Percentiles rank a stretch among this genome's conserved stretches.
Conservation (phyloP, 805 yeast genomes). For the Torulaspora quercuum region DNA sequence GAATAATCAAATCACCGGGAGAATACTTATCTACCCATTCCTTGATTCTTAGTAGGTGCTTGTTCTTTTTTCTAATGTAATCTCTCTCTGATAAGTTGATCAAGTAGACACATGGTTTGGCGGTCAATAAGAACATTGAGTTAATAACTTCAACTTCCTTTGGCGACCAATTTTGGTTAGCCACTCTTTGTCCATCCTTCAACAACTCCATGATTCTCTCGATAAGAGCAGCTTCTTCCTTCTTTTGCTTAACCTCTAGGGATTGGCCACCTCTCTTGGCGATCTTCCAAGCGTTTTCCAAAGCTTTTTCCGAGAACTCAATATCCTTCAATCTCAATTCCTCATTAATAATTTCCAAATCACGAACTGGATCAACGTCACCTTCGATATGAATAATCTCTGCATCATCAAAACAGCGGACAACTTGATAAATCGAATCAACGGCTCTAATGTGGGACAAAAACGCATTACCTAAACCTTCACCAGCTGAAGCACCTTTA, state of each 20-base stretch:
- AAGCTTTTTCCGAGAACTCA: conserved; percentile 84
- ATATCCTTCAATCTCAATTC: conserved; percentile 96
- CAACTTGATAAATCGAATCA: conserved; percentile 97
- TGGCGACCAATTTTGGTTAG: conserved; percentile 80
- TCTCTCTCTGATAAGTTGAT: conserved; percentile 88
- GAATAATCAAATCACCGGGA: conserved; percentile 87
- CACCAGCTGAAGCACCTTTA: conserved; percentile 94
- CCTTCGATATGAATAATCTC: conserved; percentile 97
- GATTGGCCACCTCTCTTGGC: conserved; percentile 87
- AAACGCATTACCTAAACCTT: conserved; percentile 97
- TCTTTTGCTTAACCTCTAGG: conserved; percentile 82
- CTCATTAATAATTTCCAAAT: conserved; percentile 83
- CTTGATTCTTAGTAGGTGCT: conserved; percentile 74
- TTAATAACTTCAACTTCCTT: conserved; percentile 92
- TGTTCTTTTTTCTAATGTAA: conserved; percentile 83
- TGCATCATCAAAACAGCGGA: conserved; percentile 95
- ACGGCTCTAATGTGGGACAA: conserved; percentile 95
- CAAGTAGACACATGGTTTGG: conserved; percentile 91
- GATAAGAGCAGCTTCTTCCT: conserved; percentile 76
- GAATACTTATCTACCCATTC: conserved; percentile 71
- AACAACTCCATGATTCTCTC: conserved; percentile 69
- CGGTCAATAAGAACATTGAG: conserved; percentile 80
- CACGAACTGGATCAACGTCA: conserved; percentile 93
- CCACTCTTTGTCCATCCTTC: conserved; percentile 83
- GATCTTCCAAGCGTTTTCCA: conserved; percentile 72